Conservation (phyloP, 805 yeast species). For the Yarrowia sp. region DNA sequence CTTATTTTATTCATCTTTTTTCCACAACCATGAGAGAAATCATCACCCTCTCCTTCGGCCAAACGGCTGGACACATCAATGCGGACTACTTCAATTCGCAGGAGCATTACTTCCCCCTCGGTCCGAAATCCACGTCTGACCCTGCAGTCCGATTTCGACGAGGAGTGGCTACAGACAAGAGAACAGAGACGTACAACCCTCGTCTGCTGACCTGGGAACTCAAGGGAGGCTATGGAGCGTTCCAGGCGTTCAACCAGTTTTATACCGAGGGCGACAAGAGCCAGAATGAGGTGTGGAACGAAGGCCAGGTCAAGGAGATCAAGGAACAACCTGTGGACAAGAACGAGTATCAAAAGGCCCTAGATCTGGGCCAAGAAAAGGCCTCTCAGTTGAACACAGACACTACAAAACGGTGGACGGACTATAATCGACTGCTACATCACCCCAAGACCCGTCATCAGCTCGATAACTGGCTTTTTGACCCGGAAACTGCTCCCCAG, state of each 20-base stretch:
- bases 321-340: constrained; percentile 43
- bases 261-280: constrained; percentile 26
- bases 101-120: constrained; percentile 61
- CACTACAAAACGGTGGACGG: constrained; percentile 72
- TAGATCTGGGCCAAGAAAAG: constrained; percentile 47
- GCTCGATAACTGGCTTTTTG: constrained; percentile 58
- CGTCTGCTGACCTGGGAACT: constrained; percentile 79
- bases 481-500: constrained; percentile 38
- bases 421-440: constrained; percentile 64
- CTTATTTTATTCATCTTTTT: too few species aligned
- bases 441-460: constrained; percentile 57
- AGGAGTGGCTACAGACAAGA: constrained; percentile 40
- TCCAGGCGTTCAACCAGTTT: constrained; percentile 36
- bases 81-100: constrained; percentile 82
- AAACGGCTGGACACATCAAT: constrained; percentile 65
- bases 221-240: constrained; percentile 69
- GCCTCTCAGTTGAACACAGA: constrained; percentile 37
- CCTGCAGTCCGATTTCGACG: constrained; percentile 49
- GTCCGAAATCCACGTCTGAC: constrained; percentile 39
- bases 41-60: constrained; percentile 69
- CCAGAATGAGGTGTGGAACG: constrained; percentile 29
- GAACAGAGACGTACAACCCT: constrained; percentile 68
- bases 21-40: constrained; percentile 65
- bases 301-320: constrained; percentile 27
- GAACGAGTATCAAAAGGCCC: constrained; percentile 59